These are phyloP conservation scores for Puccinellia tenuiflora DNA, from an alignment of 176 grass and related monocot genomes.

Conservation along the genomic window DNA sequence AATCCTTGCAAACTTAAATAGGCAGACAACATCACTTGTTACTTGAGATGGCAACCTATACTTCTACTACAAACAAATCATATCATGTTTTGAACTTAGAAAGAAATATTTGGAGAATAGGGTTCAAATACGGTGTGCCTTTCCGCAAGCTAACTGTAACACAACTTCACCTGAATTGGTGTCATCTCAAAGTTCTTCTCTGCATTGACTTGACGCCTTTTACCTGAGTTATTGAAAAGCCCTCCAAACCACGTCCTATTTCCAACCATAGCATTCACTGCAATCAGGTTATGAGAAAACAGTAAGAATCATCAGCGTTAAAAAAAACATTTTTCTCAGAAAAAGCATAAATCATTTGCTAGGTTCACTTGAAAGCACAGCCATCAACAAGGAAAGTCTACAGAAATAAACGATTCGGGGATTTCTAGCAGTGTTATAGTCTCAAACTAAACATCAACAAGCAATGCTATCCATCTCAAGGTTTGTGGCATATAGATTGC, in stretches of 20 bases:
- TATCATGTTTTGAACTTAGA: too few relatives aligned
- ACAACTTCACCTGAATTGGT: constrained; percentile 54
- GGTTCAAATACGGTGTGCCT: background rate
- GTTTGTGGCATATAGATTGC: background rate
- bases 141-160: background rate
- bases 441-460: background rate
- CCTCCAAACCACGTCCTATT: constrained; percentile 81
- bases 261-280: constrained; percentile 91
- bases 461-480: background rate
- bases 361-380: background rate
- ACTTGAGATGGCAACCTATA: background rate
- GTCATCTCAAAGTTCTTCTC: constrained; percentile 44
- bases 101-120: too few relatives aligned
- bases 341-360: background rate
- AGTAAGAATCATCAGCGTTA: background rate
- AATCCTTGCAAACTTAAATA: background rate
- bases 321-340: background rate
- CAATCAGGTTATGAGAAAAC: background rate
- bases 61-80: too few relatives aligned
- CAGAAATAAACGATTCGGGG: background rate
- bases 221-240: constrained; percentile 64
- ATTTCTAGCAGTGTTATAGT: background rate
- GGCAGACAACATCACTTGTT: background rate
- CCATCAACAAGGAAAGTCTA: background rate
- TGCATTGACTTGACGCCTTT: constrained; percentile 49